phyloP scores from a whole-genome alignment of 768 basidiomycete species.

The Boletellus ananas region DNA sequence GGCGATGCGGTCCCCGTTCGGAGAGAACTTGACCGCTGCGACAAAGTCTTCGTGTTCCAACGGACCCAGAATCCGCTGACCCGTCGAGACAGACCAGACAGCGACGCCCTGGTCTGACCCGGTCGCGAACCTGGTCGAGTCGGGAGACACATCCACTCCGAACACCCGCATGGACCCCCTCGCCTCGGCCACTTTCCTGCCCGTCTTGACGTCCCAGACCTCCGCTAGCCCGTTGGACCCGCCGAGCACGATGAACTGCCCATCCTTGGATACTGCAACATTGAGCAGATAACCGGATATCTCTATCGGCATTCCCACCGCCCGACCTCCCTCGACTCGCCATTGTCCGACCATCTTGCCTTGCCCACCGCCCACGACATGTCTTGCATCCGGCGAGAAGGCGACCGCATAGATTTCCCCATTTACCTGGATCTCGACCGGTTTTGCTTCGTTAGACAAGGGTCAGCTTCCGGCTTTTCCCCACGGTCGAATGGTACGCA shows the following conservation, averaged over 20 bases:
- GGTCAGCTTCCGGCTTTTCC: not conserved
- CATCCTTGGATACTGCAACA: conserved; percentile 7
- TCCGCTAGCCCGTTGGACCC: conserved; percentile 1
- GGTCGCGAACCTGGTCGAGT: conserved; percentile 6
- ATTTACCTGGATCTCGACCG: conserved; percentile 3
- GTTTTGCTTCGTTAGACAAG: not conserved
- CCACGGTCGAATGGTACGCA: not conserved
- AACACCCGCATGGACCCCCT: not conserved
- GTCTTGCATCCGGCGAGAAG: conserved; percentile 2
- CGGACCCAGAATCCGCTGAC: conserved; percentile 2
- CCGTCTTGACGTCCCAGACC: conserved; percentile 8
- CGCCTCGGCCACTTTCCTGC: not conserved
- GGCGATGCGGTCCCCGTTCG: conserved; percentile 9
- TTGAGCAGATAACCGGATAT: not conserved
- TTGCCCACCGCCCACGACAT: conserved; percentile 3
- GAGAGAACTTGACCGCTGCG: conserved; percentile 25
- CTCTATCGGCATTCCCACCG: conserved; percentile 1
- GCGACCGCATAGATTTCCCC: conserved; percentile 1
- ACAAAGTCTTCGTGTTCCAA: not conserved
- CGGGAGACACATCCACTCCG: conserved; percentile 7
- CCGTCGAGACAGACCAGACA: conserved; percentile 3
- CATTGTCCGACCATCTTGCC: conserved; percentile 3
- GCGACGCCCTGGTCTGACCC: not conserved
- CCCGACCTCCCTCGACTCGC: conserved; percentile 2
- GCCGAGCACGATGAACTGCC: conserved; percentile 4